A percentile compares a stretch with the other conserved stretches of the same genome.
phyloP scores from a whole-genome alignment of 768 basidiomycete species.

The Pulveroboletus ravenelii region DNA sequence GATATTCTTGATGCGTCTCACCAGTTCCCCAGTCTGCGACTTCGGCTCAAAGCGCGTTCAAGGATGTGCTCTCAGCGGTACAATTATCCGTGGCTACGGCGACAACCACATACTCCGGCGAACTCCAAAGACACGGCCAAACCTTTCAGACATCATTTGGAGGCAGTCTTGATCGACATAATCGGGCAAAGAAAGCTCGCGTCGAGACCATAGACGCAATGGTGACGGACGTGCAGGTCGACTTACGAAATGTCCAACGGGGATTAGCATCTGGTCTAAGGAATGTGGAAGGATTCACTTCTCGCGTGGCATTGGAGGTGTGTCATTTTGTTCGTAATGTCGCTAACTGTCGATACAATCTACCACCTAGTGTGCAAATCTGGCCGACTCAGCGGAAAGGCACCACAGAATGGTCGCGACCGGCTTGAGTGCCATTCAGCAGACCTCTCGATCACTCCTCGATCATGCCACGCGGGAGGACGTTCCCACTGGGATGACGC shows the following conservation, averaged over 20 bases:
- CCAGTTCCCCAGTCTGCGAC: constrained; percentile 35
- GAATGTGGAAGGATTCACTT: constrained; percentile 40
- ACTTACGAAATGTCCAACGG: constrained; percentile 48
- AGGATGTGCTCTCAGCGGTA: constrained; percentile 40
- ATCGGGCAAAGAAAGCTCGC: constrained; percentile 62
- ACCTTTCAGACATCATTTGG: constrained; percentile 40
- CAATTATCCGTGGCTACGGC: constrained; percentile 44
- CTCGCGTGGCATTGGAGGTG: constrained; percentile 51
- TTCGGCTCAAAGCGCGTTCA: constrained; percentile 38
- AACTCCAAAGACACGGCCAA: constrained; percentile 47
- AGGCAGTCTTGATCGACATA: constrained; percentile 58
- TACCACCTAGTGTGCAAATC: constrained; percentile 36
- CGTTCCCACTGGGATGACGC: constrained; percentile 65
- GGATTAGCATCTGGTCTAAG: constrained; percentile 48
- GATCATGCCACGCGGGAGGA: constrained; percentile 63
- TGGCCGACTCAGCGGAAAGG: constrained; percentile 37
- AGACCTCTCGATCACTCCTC: constrained; percentile 46
- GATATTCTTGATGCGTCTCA: constrained; percentile 10
- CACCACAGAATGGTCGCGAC: constrained; percentile 41
- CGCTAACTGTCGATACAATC: not conserved
- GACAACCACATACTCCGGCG: constrained; percentile 45
- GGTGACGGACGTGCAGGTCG: constrained; percentile 45
- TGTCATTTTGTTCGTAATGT: constrained; percentile 7
- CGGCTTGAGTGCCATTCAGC: constrained; percentile 46
- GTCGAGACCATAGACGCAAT: constrained; percentile 53